Base-by-base conservation (phyloP, 2,329 filamentous ascomycete genomes). In the Fusarium illudens region DNA sequence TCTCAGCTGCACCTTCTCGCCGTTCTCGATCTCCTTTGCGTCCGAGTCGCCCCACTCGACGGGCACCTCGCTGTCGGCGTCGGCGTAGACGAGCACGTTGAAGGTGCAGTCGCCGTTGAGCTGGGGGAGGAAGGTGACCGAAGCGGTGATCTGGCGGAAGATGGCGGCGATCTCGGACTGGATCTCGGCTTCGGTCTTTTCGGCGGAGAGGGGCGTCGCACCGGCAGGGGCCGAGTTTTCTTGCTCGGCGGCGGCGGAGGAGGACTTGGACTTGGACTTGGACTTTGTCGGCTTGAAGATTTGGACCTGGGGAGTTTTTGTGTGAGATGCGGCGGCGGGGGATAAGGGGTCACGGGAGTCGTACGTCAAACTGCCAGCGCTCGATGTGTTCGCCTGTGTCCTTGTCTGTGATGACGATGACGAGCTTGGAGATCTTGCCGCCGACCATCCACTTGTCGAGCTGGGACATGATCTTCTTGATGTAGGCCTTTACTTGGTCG, bases 41-140 rank as follows among this genome's bases (percentile, higher is more conserved):
- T 98, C 96, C 72, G 93, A 97, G 81, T 99, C 96, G 48, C 96
- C 96, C 96, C 96, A 99, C 79, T 99, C 96, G 61, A 99, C 90
- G 4, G 96, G 96, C 13, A 99, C 96, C 49, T 98, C 95, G 61
- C 92, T 96, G 80, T 98, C 94, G 17, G 94, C 94, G 77, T 99
- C 95, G 54, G 96, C 96, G 77, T 99, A 99, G 4, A 99, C 96
- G 37, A 99, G 87, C 49, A 99, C 95, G 76, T 99, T 99, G 85
- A 99, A 99, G 11, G 96, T 98, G 84, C 95, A 99, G 79, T 97
- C 92, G 37, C 94, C 94, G 66, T 64, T 76, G 6, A 99, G 87
- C 82, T 98, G 94, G 0, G 96, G 96, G 12, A 99, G 84, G 78
- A 99, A 99, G 0, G 96, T 98, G 57, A 99, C 96, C 0, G 93